Base-by-base conservation (phyloP, 768 basidiomycete species). In the Pilatotrama ljubarskyi region DNA sequence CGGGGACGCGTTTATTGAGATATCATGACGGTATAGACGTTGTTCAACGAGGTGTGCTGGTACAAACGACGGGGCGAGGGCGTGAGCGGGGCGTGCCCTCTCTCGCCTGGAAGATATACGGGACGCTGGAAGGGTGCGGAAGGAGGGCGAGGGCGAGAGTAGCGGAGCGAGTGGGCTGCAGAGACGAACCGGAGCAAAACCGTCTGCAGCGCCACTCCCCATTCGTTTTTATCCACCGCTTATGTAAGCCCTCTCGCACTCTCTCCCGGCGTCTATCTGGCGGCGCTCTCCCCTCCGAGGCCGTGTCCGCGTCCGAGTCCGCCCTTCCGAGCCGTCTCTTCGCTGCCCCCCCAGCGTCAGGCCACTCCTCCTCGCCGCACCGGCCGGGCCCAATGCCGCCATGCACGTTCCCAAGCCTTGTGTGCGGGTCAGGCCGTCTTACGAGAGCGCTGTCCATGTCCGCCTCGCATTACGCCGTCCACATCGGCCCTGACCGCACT, bases 11-110 rank as follows among this genome's bases (percentile, higher is more conserved):
- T 73, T 74, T 75, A 74, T 71, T 65, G 72, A 61, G 72, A 65
- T 67, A 71, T 74, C 75, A 77, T 77, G 75, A 71, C 68, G 69
- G 63, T 66, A 55, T 62, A 62, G 58, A 73, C 69, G 74, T 70
- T 71, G 63, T 62, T 55, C 42, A 51, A 55, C 36, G 24, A 48
- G 56, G 18, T 55, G 51, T 20, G 11, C 51, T 36, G 52, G 55
- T 59, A 62, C 20, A 48, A 24, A 47, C 65, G 68, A 36, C 5
- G 61, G 64, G 66, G 64, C 55, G 67, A 50, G 59, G 55, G 64
- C 57, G 68, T 55, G 51, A 63, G 43, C n/a, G 53, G 44, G 55
- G 36, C 59, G 63, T 62, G 67, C 68, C 72, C 71, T 65, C 66
- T 64, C 70, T 69, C 69, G 57, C 59, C 54, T 46, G 66, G 66